These are phyloP conservation scores for Gastrolobium bilobum DNA, from an alignment of 306 rosid genomes.

Conservation along the genomic window DNA sequence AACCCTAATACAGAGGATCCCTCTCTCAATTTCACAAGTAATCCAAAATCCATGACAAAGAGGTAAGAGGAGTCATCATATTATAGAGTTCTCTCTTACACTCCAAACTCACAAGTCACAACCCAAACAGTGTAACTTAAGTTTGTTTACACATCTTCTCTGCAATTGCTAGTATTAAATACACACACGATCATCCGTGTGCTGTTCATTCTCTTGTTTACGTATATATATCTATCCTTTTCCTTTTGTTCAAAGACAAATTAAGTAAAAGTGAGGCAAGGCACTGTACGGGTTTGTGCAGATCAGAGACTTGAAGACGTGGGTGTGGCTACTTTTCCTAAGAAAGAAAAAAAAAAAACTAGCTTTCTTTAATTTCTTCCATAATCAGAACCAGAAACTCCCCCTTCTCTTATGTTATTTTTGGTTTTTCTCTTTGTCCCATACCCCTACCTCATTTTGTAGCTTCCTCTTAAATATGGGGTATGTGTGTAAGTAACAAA, in stretches of 20 bases:
- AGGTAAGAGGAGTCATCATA: too few species aligned
- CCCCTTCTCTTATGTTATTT: constrained; percentile 7
- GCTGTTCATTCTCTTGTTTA: constrained; percentile 50
- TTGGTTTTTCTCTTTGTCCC: constrained; percentile 37
- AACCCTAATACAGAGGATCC: constrained; percentile 58
- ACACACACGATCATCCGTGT: constrained; percentile 43
- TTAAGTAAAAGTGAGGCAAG: constrained; percentile 50
- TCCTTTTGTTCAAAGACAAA: constrained; percentile 49
- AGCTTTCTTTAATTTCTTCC: constrained; percentile 27
- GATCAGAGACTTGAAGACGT: constrained; percentile 54
- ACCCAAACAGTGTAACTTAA: constrained; percentile 40
- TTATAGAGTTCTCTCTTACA: too few species aligned
- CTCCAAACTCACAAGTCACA: neutral
- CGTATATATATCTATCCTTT: constrained; percentile 19
- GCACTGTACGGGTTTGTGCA: constrained; percentile 47
- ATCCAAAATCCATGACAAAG: neutral
- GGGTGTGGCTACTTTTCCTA: constrained; percentile 46
- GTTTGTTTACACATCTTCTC: constrained; percentile 37
- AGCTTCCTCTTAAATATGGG: constrained; percentile 42
- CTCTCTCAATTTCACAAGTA: neutral
- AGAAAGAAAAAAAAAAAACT: neutral
- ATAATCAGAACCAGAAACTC: constrained; percentile 38
- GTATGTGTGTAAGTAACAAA: constrained; percentile 35
- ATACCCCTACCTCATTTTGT: constrained; percentile 38
- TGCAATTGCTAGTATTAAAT: constrained; percentile 47